Evolutionary conservation across 257 asterid species (phyloP), one percentile per base, ranked within the genome.

Genomic region (Oldenlandia corymbosa): DNA sequence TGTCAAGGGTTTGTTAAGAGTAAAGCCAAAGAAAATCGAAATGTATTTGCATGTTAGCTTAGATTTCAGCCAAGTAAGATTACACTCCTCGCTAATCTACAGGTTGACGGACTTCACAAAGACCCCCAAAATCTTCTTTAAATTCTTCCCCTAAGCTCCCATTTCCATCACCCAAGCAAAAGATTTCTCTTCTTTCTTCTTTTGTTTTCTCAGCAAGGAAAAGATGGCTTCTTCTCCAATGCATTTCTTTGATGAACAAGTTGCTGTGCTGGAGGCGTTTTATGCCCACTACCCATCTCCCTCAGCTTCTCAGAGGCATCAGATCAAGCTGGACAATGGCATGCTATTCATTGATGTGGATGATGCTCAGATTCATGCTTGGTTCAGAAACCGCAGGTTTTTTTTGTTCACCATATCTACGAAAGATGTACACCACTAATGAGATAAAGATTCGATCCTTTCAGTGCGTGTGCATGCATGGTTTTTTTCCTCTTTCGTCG

Each of bases 361-460:
- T 60, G 64, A 20, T 39, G 68, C 54, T 32, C 82, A 81, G 34
- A 79, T 84, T 26, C 79, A 75, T 58, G 68, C 77, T 42, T 84
- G 90, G 90, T 84, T 84, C 76, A 83, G 76, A 62, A 81, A 84
- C 69, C 87, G 84, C 76, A 81, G 90, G 90, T 46, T 3, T 34
- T 3, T 34, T 34, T 34, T 34, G n/a, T n/a, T n/a, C n/a, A n/a
- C n/a, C n/a, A n/a, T n/a, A n/a, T n/a, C n/a, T n/a, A n/a, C n/a
- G n/a, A n/a, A n/a, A n/a, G n/a, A n/a, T n/a, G n/a, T n/a, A n/a
- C n/a, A n/a, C n/a, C n/a, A n/a, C n/a, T n/a, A n/a, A n/a, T n/a
- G n/a, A n/a, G n/a, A n/a, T n/a, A n/a, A n/a, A n/a, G n/a, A n/a
- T n/a, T n/a, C n/a, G n/a, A n/a, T n/a, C n/a, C n/a, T n/a, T n/a